phyloP scores from a whole-genome alignment of 331 rosid genomes.

The Acacia concinna region DNA sequence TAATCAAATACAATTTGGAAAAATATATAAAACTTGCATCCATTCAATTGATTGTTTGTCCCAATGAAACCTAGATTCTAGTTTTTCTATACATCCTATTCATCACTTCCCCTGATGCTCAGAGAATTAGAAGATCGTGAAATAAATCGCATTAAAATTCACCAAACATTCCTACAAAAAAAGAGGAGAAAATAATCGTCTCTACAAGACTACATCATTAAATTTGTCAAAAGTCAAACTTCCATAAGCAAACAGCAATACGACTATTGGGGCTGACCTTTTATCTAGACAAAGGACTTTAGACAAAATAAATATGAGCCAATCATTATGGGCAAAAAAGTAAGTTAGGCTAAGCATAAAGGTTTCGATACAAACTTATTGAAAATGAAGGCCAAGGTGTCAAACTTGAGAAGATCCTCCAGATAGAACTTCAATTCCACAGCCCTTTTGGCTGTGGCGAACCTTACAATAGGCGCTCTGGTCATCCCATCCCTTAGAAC shows the following conservation, averaged over 20 bases:
- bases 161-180: neutral
- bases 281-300: neutral
- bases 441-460: slow-evolving; percentile 72
- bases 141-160: neutral
- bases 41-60: neutral
- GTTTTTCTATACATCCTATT: neutral
- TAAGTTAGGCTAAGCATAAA: neutral
- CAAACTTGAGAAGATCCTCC: slow-evolving; percentile 71
- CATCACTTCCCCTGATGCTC: neutral
- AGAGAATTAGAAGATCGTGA: neutral
- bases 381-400: slow-evolving; percentile 65
- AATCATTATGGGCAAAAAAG: neutral
- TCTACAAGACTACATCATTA: neutral
- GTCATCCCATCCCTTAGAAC: slow-evolving; percentile 75
- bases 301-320: neutral
- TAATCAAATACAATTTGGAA: neutral
- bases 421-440: slow-evolving; percentile 69
- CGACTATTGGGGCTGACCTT: neutral
- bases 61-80: slow-evolving; percentile 9
- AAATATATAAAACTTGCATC: neutral
- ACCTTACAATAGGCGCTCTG: slow-evolving; percentile 83
- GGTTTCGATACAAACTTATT: slow-evolving; percentile 47
- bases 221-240: slow-evolving; percentile 15
- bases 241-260: neutral
- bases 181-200: neutral